Base-by-base conservation (phyloP, 495 filamentous ascomycete genomes). In the Penicillium alfredii region DNA sequence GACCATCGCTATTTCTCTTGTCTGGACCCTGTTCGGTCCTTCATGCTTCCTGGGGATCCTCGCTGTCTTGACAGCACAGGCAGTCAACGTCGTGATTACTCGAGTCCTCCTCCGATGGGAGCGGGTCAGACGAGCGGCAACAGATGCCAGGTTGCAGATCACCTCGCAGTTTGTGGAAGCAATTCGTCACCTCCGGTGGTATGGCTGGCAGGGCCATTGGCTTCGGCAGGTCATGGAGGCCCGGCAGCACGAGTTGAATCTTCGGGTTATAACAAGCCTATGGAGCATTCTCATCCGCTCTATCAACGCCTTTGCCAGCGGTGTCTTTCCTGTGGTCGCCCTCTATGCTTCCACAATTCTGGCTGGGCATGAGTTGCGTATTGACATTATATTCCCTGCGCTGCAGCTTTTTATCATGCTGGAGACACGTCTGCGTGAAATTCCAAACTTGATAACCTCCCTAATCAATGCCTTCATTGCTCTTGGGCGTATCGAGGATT, bases 141-240 rank as follows among this genome's bases (percentile, higher is more conserved):
- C 85, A 1, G 86, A 93, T 58, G 55, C 52, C 10, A 80, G 84
- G 42, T 71, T 88, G 7, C 81, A 89, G 49, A 76, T 77, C 6
- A 81, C 79, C 8, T 79, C 81, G 12, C 84, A 93, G 55, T 86
- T 88, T 38, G 80, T 90, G 28, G 84, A 88, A 52, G 77, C 82
- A 3, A 86, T 90, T 23, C 76, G 86, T n/a, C 85, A 88, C 48
- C 67, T 93, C 13, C 76, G 86, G 8, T 93, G 83, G 80, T 89
- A 93, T 51, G 84, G 80, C 20, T 93, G 86, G 86, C 84, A 93
- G 58, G 70, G 77, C 33, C 71, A 78, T 30, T 93, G 86, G 86
- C 74, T 89, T 15, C 66, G 58, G 10, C 71, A 74, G 33, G 83
- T 90, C 40, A 77, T 90, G 74, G 69, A 77, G 34, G 72, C 79